A percentile compares a stretch with the other conserved stretches of the same genome.
Evolutionary conservation across 2,329 filamentous ascomycete species (phyloP).

Genomic region (Neofusicoccum ribis): DNA sequence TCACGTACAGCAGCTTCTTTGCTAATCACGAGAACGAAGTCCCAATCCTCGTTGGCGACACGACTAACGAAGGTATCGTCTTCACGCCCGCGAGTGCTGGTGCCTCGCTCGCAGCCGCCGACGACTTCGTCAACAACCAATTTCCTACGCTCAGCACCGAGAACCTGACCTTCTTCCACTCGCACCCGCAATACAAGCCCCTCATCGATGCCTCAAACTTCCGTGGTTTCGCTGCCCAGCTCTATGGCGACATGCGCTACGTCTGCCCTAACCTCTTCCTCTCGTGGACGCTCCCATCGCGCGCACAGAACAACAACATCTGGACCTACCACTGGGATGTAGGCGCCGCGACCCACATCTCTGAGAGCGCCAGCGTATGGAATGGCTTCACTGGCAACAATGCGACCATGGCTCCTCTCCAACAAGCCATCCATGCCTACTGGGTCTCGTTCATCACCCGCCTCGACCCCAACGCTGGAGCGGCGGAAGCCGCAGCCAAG

Average conservation of each 20-base stretch:
- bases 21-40: slow-evolving; percentile 41
- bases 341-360: slow-evolving; percentile 39
- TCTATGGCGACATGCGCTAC: slow-evolving; percentile 53
- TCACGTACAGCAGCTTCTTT: slow-evolving; percentile 39
- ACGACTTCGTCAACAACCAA: slow-evolving; percentile 42
- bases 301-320: slow-evolving; percentile 31
- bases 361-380: slow-evolving; percentile 41
- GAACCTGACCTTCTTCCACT: slow-evolving; percentile 31
- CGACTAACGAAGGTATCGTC: slow-evolving; percentile 45
- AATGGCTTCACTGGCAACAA: slow-evolving; percentile 33
- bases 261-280: slow-evolving; percentile 48
- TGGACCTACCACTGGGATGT: slow-evolving; percentile 55
- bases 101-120: slow-evolving; percentile 27
- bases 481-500: neutral
- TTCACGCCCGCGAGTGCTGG: slow-evolving; percentile 40
- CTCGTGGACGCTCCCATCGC: slow-evolving; percentile 22
- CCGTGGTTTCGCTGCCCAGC: slow-evolving; percentile 39
- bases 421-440: slow-evolving; percentile 38
- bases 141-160: slow-evolving; percentile 35
- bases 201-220: slow-evolving; percentile 26
- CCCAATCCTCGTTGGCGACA: slow-evolving; percentile 46
- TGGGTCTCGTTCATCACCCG: slow-evolving; percentile 43
- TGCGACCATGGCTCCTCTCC: neutral
- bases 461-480: slow-evolving; percentile 4
- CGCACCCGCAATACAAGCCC: slow-evolving; percentile 30